Percentiles rank a stretch among this genome's conserved stretches.
phyloP scores from a whole-genome alignment of 2,329 filamentous ascomycete species.

The Neoscytalidium dimidiatum region DNA sequence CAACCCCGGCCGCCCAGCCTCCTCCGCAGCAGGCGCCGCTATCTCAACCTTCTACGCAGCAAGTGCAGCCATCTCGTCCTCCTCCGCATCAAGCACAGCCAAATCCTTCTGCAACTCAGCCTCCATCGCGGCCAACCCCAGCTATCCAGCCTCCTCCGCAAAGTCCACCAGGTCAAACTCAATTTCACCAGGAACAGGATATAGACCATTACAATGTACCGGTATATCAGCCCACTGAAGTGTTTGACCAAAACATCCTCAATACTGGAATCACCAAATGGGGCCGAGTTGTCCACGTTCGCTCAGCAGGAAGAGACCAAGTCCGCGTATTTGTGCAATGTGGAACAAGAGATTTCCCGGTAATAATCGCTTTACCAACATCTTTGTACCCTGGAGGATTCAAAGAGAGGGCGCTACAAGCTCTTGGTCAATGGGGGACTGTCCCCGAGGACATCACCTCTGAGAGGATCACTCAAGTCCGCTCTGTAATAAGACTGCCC shows the following conservation, averaged over 20 bases:
- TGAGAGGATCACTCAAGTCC: neutral
- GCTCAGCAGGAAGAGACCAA: neutral
- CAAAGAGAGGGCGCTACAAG: neutral
- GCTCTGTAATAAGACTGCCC: neutral
- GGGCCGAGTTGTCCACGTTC: neutral
- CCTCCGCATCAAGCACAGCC: neutral
- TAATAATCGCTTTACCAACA: conserved; percentile 1
- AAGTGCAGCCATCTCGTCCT: neutral
- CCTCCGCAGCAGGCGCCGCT: neutral
- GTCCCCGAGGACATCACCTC: conserved; percentile 1
- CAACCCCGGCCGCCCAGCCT: neutral
- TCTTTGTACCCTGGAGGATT: conserved; percentile 6
- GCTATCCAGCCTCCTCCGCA: neutral
- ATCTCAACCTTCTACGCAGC: neutral
- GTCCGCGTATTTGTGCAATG: conserved; percentile 5
- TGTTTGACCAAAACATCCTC: neutral
- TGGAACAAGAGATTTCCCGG: neutral
- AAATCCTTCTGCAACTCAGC: neutral
- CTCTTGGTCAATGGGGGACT: neutral
- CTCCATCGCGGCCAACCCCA: neutral
- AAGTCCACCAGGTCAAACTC: neutral
- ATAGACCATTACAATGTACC: neutral
- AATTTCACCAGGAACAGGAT: neutral
- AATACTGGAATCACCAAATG: neutral
- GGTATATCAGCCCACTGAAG: neutral